These are phyloP conservation scores for Metschnikowia sp. DNA, from an alignment of 805 yeast species.

Conservation along the genomic window DNA sequence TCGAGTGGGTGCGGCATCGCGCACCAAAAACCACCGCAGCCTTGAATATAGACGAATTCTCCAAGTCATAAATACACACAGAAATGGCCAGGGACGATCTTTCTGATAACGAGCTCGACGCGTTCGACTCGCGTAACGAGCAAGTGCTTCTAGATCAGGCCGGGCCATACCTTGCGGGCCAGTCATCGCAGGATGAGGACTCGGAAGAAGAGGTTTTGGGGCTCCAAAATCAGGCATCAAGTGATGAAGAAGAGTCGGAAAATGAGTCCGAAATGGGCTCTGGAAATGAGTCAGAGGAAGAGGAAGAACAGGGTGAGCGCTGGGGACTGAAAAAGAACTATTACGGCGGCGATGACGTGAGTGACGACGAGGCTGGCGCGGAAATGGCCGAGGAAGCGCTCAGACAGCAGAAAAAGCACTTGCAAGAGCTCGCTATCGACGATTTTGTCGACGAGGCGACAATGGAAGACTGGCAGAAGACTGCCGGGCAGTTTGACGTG, in stretches of 20 bases:
- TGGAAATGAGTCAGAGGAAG: conserved; percentile 43
- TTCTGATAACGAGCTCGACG: conserved; percentile 56
- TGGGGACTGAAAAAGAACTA: conserved; percentile 48
- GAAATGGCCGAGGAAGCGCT: conserved; percentile 85
- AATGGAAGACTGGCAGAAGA: conserved; percentile 74
- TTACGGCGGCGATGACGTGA: conserved; percentile 59
- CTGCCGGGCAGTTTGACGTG: conserved; percentile 45
- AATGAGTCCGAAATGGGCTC: conserved; percentile 40
- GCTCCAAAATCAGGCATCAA: conserved; percentile 18
- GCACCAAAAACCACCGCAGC: too few species aligned
- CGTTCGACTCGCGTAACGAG: conserved; percentile 59
- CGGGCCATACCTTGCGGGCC: conserved; percentile 36
- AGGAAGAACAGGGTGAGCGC: conserved; percentile 37
- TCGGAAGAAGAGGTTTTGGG: conserved; percentile 59
- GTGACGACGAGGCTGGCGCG: conserved; percentile 73
- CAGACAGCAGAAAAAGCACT: conserved; percentile 71
- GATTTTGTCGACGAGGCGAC: conserved; percentile 65
- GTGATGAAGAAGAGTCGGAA: conserved; percentile 42
- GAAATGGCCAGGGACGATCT: conserved; percentile 7
- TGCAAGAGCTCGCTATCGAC: conserved; percentile 68
- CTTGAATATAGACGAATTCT: too few species aligned
- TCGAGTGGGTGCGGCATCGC: too few species aligned
- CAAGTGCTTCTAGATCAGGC: conserved; percentile 56
- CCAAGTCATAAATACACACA: background rate
- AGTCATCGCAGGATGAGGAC: conserved; percentile 35